Evolutionary conservation across 805 yeast genomes (phyloP), one percentile per base, ranked within the genome.

Genomic region (Metschnikowia gelsemii): DNA sequence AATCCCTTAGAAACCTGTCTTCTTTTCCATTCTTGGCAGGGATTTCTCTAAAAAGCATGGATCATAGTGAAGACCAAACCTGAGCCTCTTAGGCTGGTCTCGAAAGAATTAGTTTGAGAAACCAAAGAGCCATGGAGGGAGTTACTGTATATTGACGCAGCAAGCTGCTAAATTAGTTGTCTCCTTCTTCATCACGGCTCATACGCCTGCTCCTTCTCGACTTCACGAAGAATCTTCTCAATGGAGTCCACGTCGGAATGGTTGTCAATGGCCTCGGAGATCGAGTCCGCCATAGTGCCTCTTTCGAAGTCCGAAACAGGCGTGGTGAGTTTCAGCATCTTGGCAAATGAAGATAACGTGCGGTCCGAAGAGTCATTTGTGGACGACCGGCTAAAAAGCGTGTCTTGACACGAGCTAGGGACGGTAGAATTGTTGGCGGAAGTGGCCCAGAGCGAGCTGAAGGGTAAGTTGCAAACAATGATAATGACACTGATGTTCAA

Each of bases 361-460:
- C 20, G 14, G 8, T 41, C 40, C n/a, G 40, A 20, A 8, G 46
- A 39, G 2, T 42, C 44, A 13, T 38, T 23, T 5, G 44, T 40
- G 23, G 38, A 8, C 6, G 38, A 14, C 17, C 50, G 32, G 43
- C 51, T 49, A 35, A 51, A 50, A 3, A 50, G 34, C 9, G 45
- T 28, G 35, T 50, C 43, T 23, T 38, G 48, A 16, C 47, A 48
- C 9, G 62, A 57, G 16, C 47, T 49, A 5, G 61, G 60, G 2
- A 25, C 28, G 2, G 56, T 46, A 2, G 72, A 56, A 42, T 76
- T 77, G 52, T 82, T 80, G 1, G 83, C 72, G 2, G 88, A 69
- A 3, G 82, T 68, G 0, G 96, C 95, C 97, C 97, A 89, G 76
- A 89, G 75, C 0, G 96, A 79, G 0, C 96, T 80, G 35, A 90